Conservation (phyloP, 164 flowering plant species). For the Cinnamomum chago region DNA sequence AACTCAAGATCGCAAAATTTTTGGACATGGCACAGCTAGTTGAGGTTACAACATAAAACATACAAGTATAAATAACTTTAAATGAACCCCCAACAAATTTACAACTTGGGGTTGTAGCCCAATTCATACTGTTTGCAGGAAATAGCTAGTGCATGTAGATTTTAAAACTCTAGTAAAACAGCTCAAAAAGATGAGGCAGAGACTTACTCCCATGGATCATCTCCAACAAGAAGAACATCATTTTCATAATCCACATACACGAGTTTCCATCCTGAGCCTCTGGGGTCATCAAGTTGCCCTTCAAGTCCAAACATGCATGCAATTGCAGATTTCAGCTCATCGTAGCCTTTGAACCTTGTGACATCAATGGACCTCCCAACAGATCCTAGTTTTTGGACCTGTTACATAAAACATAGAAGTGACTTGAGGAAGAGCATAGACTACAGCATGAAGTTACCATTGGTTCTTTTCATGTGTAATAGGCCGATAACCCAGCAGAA, state of each 20-base stretch:
- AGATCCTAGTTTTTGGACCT: constrained; percentile 97
- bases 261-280: constrained; percentile 81
- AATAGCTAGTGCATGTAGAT: too few species aligned
- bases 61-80: too few species aligned
- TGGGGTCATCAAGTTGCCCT: constrained; percentile 69
- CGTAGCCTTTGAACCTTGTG: constrained; percentile 64
- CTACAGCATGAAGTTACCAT: neutral
- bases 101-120: too few species aligned
- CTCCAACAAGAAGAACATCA: constrained; percentile 96
- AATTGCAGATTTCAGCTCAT: constrained; percentile 70
- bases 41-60: too few species aligned
- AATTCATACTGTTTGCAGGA: too few species aligned
- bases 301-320: constrained; percentile 92
- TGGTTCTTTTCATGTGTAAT: too few species aligned
- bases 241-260: constrained; percentile 94
- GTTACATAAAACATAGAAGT: constrained; percentile 14
- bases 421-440: neutral
- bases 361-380: constrained; percentile 98
- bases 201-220: constrained; percentile 99
- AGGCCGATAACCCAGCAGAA: too few species aligned
- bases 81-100: too few species aligned
- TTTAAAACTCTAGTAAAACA: too few species aligned
- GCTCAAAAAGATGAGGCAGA: neutral
- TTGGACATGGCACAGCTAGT: too few species aligned
- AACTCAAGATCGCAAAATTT: too few species aligned